A percentile compares a stretch with the other conserved stretches of the same genome.
Evolutionary conservation across 2,329 filamentous ascomycete genomes (phyloP).

Genomic region (Pseudogymnoascus sp.): DNA sequence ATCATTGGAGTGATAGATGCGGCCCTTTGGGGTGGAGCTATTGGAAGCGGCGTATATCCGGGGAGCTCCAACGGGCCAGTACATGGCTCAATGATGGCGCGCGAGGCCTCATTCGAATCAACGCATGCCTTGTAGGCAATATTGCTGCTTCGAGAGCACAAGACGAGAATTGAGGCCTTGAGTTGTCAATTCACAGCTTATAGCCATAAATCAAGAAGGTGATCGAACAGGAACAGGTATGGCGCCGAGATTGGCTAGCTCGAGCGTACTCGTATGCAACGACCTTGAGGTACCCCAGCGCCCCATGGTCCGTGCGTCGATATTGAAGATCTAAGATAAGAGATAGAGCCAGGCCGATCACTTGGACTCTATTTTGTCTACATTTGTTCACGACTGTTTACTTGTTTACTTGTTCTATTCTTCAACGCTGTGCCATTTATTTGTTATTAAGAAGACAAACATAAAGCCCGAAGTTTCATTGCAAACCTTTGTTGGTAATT

Average conservation of each 20-base stretch:
- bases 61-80: slow-evolving; percentile 83
- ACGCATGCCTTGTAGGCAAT: slow-evolving; percentile 25
- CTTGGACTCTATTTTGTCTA: neutral
- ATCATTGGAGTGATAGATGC: slow-evolving; percentile 49
- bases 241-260: slow-evolving; percentile 3
- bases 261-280: neutral
- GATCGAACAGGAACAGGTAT: neutral
- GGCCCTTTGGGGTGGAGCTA: slow-evolving; percentile 44
- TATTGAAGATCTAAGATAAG: slow-evolving; percentile 2
- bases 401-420: neutral
- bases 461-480: neutral
- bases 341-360: neutral
- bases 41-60: slow-evolving; percentile 73
- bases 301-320: neutral
- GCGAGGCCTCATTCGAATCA: slow-evolving; percentile 26
- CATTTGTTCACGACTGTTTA: slow-evolving; percentile 2
- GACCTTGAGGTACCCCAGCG: slow-evolving; percentile 5
- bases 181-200: slow-evolving; percentile 1
- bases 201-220: slow-evolving; percentile 1
- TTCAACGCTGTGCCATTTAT: neutral
- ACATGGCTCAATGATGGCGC: slow-evolving; percentile 51
- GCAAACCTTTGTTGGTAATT: neutral
- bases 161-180: neutral
- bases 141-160: slow-evolving; percentile 11
- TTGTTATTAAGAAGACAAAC: neutral